A percentile compares a stretch with the other conserved stretches of the same genome.
These are phyloP conservation scores for Tetrastigma voinierianum DNA, from an alignment of 164 flowering plant species.

Conservation along the genomic window DNA sequence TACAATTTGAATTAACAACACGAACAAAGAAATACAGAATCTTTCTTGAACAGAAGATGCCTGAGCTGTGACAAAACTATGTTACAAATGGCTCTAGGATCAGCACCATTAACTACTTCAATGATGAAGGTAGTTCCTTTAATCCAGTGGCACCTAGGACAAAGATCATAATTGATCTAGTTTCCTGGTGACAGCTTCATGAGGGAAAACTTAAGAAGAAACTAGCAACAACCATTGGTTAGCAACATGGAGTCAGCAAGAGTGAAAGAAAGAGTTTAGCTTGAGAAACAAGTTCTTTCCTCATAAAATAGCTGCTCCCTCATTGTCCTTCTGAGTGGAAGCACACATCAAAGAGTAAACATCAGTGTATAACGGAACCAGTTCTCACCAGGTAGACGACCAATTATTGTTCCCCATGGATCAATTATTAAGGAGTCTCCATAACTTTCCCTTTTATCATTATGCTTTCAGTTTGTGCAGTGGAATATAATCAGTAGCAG, in stretches of 20 bases:
- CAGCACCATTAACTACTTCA: not conserved
- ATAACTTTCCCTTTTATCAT: conserved; percentile 82
- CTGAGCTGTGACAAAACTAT: not conserved
- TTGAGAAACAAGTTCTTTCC: not conserved
- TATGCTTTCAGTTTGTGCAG: conserved; percentile 84
- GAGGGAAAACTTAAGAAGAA: too few relatives aligned
- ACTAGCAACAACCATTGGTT: too few relatives aligned
- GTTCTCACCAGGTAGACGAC: conserved; percentile 68
- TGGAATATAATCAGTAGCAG: conserved; percentile 75
- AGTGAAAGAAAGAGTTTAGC: not conserved
- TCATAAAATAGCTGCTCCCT: not conserved
- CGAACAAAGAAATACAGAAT: too few relatives aligned
- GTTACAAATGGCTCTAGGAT: not conserved
- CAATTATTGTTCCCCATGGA: conserved; percentile 89
- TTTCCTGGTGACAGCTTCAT: not conserved
- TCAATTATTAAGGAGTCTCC: conserved; percentile 85
- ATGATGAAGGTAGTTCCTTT: not conserved
- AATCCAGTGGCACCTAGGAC: not conserved
- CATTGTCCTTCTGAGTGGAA: not conserved
- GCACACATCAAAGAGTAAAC: not conserved
- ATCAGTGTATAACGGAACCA: not conserved
- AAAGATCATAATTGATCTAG: not conserved
- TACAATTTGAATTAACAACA: too few relatives aligned
- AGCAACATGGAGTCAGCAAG: not conserved
- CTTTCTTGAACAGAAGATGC: too few relatives aligned